A percentile compares a stretch with the other conserved stretches of the same genome.
Conservation (phyloP, 768 basidiomycete species). For the Crassisporium funariophilum region DNA sequence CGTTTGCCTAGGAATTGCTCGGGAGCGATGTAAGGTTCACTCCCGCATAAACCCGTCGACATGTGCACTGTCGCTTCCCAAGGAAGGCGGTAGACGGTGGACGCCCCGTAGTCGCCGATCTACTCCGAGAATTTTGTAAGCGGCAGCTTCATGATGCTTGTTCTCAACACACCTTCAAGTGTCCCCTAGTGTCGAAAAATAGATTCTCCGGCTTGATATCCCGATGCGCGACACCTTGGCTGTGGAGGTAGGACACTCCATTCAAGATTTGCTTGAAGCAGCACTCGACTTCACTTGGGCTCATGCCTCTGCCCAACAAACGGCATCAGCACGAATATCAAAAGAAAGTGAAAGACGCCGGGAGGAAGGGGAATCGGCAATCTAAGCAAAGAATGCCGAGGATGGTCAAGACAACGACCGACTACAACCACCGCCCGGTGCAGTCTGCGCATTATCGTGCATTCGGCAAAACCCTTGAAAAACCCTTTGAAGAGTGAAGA, state of each 20-base stretch:
- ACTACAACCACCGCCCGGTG: no score
- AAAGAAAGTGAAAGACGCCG: slow-evolving; percentile 3
- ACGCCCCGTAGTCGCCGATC: slow-evolving; percentile 99
- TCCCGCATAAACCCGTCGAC: slow-evolving; percentile 95
- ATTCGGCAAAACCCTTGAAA: no score
- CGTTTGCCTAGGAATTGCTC: slow-evolving; percentile 97
- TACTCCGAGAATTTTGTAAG: slow-evolving; percentile 29
- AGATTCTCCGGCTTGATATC: slow-evolving; percentile 99
- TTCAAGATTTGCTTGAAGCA: slow-evolving; percentile 96
- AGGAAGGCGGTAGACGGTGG: slow-evolving; percentile 97
- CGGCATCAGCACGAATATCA: slow-evolving; percentile 12
- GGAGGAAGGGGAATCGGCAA: not conserved
- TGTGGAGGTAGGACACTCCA: slow-evolving; percentile 90
- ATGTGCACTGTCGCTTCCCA: slow-evolving; percentile 98
- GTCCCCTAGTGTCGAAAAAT: slow-evolving; percentile 89
- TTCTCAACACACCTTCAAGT: slow-evolving; percentile 74
- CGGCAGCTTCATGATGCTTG: not conserved
- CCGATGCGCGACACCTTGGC: slow-evolving; percentile 96
- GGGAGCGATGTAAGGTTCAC: slow-evolving; percentile 98
- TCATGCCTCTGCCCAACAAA: slow-evolving; percentile 56
- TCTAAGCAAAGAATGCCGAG: no score
- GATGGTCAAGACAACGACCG: no score
- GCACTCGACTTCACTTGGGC: slow-evolving; percentile 90
- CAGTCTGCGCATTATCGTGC: no score
- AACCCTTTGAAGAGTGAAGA: no score